Conservation (phyloP, 2,329 filamentous ascomycete genomes). For the Sarocladiaceae sp. region DNA sequence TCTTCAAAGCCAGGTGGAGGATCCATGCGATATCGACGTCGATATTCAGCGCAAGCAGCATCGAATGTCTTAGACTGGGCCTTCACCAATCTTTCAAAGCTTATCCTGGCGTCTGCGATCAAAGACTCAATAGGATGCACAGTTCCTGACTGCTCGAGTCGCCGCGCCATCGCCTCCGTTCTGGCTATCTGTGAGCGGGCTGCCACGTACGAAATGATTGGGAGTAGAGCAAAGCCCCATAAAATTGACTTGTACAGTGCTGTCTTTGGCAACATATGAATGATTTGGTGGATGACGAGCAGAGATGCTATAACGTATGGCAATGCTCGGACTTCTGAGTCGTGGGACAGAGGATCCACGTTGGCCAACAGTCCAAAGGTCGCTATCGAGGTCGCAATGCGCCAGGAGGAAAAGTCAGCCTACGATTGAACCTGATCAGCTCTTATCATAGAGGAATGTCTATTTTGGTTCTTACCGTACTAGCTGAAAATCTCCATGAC, state of each 20-base stretch:
- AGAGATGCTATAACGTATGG: slow-evolving; percentile 21
- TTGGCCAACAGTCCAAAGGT: slow-evolving; percentile 27
- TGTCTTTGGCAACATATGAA: slow-evolving; percentile 24
- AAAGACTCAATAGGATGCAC: slow-evolving; percentile 31
- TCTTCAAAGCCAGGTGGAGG: slow-evolving; percentile 36
- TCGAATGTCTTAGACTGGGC: slow-evolving; percentile 31
- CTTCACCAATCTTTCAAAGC: slow-evolving; percentile 24
- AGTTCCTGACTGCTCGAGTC: slow-evolving; percentile 2
- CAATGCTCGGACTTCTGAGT: slow-evolving; percentile 19
- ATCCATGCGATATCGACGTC: slow-evolving; percentile 28
- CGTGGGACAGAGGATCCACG: slow-evolving; percentile 20
- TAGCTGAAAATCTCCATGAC: slow-evolving; percentile 28
- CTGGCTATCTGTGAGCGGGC: slow-evolving; percentile 20
- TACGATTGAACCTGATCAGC: neutral
- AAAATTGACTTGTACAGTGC: slow-evolving; percentile 19
- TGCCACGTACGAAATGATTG: slow-evolving; percentile 23
- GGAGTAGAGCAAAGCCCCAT: slow-evolving; percentile 24
- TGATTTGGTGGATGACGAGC: slow-evolving; percentile 24
- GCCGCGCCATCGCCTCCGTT: slow-evolving; percentile 10
- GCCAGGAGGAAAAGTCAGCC: slow-evolving; percentile 18
- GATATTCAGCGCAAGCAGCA: slow-evolving; percentile 27
- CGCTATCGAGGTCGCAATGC: slow-evolving; percentile 19
- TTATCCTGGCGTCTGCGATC: slow-evolving; percentile 18
- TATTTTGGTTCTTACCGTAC: slow-evolving; percentile 19
- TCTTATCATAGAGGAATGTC: rapidly evolving